These are phyloP conservation scores for Turritis glabra DNA, from an alignment of 345 rosid species.

Conservation along the genomic window DNA sequence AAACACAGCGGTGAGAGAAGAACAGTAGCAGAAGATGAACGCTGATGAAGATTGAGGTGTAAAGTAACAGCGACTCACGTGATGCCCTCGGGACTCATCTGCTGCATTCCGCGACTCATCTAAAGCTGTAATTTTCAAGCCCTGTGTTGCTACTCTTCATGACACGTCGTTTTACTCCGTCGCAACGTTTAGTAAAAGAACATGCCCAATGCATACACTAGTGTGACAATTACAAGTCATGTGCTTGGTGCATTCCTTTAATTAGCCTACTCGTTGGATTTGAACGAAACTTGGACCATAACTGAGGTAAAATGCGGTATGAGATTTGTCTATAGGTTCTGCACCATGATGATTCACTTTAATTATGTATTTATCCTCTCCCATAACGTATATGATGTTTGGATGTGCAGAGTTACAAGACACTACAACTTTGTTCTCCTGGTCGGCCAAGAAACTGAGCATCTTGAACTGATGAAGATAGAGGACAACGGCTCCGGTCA, in stretches of 20 bases:
- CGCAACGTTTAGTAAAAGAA: too few relatives aligned
- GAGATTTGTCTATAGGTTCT: not conserved
- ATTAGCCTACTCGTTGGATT: not conserved
- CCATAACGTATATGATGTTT: not conserved
- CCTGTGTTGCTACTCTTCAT: too few relatives aligned
- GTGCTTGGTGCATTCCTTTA: not conserved
- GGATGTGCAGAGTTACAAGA: not conserved
- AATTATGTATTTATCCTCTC: not conserved
- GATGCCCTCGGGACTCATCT: too few relatives aligned
- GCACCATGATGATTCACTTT: not conserved
- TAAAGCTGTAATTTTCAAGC: too few relatives aligned
- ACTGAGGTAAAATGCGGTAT: not conserved
- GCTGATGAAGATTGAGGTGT: too few relatives aligned
- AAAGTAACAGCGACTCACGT: too few relatives aligned
- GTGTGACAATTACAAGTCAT: too few relatives aligned
- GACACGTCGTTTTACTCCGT: too few relatives aligned
- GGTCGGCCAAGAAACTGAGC: not conserved
- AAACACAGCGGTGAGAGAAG: too few relatives aligned
- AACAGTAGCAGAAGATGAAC: too few relatives aligned
- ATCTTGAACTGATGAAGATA: not conserved
- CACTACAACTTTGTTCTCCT: not conserved
- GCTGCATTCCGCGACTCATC: too few relatives aligned
- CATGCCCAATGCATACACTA: too few relatives aligned
- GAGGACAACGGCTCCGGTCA: not conserved
- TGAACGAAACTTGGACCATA: constrained; percentile 12